phyloP scores from a whole-genome alignment of 805 yeast genomes.

The Kuraishia capsulata region DNA sequence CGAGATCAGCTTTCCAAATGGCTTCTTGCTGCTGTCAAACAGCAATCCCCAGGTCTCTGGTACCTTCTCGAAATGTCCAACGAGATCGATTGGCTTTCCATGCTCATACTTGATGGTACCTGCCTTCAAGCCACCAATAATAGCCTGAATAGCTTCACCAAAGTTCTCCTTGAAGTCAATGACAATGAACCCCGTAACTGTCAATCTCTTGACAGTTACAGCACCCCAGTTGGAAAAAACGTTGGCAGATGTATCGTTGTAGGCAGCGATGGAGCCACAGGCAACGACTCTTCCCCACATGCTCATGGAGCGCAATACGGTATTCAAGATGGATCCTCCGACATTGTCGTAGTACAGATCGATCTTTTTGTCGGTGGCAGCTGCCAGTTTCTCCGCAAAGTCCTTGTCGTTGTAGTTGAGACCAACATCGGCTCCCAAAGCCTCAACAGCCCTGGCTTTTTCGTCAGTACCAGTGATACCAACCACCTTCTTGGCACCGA shows the following conservation, averaged over 20 bases:
- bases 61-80: conserved; percentile 30
- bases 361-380: conserved; percentile 37
- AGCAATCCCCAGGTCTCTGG: conserved; percentile 40
- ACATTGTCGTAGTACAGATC: conserved; percentile 55
- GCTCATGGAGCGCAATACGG: conserved; percentile 28
- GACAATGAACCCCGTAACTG: conserved; percentile 44
- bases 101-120: conserved; percentile 31
- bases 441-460: conserved; percentile 43
- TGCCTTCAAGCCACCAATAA: conserved; percentile 25
- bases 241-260: conserved; percentile 31
- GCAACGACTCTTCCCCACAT: conserved; percentile 37
- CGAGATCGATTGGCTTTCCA: conserved; percentile 28
- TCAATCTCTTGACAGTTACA: conserved; percentile 41
- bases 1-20: conserved; percentile 1
- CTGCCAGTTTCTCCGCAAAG: conserved; percentile 27
- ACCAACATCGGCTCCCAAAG: conserved; percentile 42
- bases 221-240: conserved; percentile 29
- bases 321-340: conserved; percentile 50
- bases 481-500: conserved; percentile 45
- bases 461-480: conserved; percentile 55
- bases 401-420: conserved; percentile 42
- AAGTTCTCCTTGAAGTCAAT: conserved; percentile 30
- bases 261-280: conserved; percentile 59
- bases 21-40: conserved; percentile 32
- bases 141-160: conserved; percentile 25